Evolutionary conservation across 495 filamentous ascomycete species (phyloP).

Genomic region (Xylaria longipes): DNA sequence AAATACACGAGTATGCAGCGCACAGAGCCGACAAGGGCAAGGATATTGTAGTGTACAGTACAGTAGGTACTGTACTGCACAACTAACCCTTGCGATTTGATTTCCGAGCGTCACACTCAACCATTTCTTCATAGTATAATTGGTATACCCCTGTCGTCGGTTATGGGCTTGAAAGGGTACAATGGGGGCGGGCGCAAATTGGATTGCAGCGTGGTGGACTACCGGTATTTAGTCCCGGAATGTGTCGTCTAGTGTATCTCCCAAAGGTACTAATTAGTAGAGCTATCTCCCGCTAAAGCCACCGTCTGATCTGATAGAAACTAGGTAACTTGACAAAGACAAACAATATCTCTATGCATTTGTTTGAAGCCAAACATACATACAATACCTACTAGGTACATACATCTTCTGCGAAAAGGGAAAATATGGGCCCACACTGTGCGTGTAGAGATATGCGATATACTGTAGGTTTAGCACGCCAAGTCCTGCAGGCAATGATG

Average conservation of each 20-base stretch:
- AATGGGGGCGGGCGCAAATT: slow-evolving; percentile 14
- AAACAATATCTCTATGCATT: slow-evolving; percentile 10
- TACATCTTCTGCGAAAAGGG: not conserved
- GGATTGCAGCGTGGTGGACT: not conserved
- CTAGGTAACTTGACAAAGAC: not conserved
- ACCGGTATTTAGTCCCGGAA: not conserved
- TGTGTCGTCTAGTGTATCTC: not conserved
- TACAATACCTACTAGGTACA: not conserved
- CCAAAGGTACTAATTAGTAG: not conserved
- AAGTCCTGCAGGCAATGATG: slow-evolving; percentile 2
- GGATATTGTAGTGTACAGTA: not conserved
- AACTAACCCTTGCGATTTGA: slow-evolving; percentile 26
- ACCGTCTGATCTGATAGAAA: not conserved
- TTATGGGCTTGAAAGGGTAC: slow-evolving; percentile 6
- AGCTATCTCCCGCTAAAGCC: not conserved
- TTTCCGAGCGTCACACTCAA: slow-evolving; percentile 27
- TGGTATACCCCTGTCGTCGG: slow-evolving; percentile 10
- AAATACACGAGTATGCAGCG: slow-evolving; percentile 14
- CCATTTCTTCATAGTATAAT: slow-evolving; percentile 8
- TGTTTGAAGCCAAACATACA: not conserved
- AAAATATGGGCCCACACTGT: not conserved
- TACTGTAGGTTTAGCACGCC: not conserved
- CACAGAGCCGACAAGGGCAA: slow-evolving; percentile 17
- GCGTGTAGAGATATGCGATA: not conserved
- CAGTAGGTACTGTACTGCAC: not conserved